These are phyloP conservation scores for Metschnikowia drakensbergensis DNA, from an alignment of 805 yeast genomes.

Conservation along the genomic window DNA sequence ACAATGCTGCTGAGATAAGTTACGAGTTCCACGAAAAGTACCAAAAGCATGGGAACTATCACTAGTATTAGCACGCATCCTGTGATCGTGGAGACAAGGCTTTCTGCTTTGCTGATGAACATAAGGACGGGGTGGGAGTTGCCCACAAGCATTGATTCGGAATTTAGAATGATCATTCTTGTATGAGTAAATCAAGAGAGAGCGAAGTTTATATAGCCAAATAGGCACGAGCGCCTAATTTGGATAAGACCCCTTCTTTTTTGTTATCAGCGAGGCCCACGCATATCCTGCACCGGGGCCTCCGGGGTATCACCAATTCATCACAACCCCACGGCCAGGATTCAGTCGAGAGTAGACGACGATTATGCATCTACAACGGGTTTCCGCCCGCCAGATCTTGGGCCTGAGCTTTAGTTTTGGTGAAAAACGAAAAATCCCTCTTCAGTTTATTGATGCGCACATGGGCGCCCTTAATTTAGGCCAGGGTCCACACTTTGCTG, in stretches of 20 bases:
- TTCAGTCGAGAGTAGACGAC: too few species aligned
- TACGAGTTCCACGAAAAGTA: not conserved
- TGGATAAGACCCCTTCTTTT: not conserved
- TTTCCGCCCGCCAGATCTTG: too few species aligned
- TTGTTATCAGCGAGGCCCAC: constrained; percentile 2
- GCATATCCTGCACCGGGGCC: not conserved
- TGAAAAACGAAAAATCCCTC: too few species aligned
- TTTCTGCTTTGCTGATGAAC: not conserved
- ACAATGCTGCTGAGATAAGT: constrained; percentile 1
- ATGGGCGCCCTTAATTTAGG: not conserved
- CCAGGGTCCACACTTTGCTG: not conserved
- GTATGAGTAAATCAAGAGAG: not conserved
- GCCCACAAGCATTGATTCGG: not conserved
- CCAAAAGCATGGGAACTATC: not conserved
- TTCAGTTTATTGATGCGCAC: not conserved
- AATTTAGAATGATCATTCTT: not conserved
- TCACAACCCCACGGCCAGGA: too few species aligned
- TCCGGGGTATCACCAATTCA: not conserved
- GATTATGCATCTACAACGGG: too few species aligned
- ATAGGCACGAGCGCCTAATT: not conserved
- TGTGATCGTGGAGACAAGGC: not conserved
- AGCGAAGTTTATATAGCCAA: not conserved
- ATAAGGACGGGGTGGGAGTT: not conserved
- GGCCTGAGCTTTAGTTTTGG: too few species aligned
- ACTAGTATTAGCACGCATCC: not conserved